A percentile compares a stretch with the other conserved stretches of the same genome.
phyloP scores from a whole-genome alignment of 1,284 basidiomycete species.

The Sporisorium iseilematis-ciliati region DNA sequence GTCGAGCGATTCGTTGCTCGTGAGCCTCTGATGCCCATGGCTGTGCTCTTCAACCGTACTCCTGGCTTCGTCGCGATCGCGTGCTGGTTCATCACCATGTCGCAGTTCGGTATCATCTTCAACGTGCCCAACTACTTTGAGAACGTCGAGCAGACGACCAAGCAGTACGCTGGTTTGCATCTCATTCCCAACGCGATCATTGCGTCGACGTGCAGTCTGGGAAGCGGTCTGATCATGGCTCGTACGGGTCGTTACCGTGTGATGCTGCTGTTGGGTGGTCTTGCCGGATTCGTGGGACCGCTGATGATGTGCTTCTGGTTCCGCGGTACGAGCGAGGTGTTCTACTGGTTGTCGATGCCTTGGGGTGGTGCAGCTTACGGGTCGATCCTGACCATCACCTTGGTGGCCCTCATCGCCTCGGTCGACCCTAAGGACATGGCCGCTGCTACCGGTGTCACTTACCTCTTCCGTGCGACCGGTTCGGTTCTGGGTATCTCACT shows the following conservation, averaged over 20 bases:
- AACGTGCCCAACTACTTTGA: slow-evolving; percentile 70
- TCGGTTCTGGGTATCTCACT: slow-evolving; percentile 70
- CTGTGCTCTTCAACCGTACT: slow-evolving; percentile 69
- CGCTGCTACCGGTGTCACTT: slow-evolving; percentile 69
- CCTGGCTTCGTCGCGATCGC: slow-evolving; percentile 70
- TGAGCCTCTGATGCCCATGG: slow-evolving; percentile 70
- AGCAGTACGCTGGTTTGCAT: slow-evolving; percentile 68
- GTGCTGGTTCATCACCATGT: slow-evolving; percentile 70
- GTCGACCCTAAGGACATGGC: slow-evolving; percentile 70
- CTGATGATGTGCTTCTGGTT: slow-evolving; percentile 70
- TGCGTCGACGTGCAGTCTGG: slow-evolving; percentile 70
- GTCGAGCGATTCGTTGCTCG: slow-evolving; percentile 72
- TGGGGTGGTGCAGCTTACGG: slow-evolving; percentile 69
- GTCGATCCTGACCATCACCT: slow-evolving; percentile 68
- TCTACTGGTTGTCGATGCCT: slow-evolving; percentile 69
- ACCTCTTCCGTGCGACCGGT: slow-evolving; percentile 71
- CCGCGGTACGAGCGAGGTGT: slow-evolving; percentile 60
- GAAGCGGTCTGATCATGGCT: slow-evolving; percentile 70
- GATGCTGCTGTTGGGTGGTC: slow-evolving; percentile 67
- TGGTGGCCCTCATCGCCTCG: slow-evolving; percentile 69
- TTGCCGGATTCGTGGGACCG: slow-evolving; percentile 68
- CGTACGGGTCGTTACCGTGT: slow-evolving; percentile 68
- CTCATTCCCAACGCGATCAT: slow-evolving; percentile 70
- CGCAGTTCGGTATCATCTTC: slow-evolving; percentile 70
- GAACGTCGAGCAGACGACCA: slow-evolving; percentile 68